A percentile compares a stretch with the other conserved stretches of the same genome.
Evolutionary conservation across 1,284 basidiomycete species (phyloP).

Genomic region (Cerioporus squamosus): DNA sequence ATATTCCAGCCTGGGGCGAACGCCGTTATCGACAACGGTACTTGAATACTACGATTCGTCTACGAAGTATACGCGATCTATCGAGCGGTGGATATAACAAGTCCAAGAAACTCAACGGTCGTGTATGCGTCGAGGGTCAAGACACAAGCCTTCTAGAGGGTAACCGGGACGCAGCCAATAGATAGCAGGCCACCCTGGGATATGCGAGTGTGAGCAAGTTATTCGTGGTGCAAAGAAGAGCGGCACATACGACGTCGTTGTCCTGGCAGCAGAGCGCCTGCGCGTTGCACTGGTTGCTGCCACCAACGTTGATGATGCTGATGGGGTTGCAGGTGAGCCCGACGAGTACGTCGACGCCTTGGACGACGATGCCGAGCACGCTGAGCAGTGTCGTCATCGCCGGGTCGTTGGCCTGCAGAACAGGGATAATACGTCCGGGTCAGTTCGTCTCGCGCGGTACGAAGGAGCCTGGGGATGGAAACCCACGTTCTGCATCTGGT

Average conservation of each 20-base stretch:
- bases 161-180: constrained; percentile 10
- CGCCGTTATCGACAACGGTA: too few species aligned
- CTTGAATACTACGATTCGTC: too few species aligned
- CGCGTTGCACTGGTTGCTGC: constrained; percentile 32
- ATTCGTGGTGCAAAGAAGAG: neutral
- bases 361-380: constrained; percentile 22
- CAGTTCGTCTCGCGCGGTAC: too few species aligned
- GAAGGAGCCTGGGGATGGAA: too few species aligned
- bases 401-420: constrained; percentile 11
- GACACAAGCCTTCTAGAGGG: neutral
- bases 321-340: constrained; percentile 27
- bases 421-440: too few species aligned
- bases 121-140: too few species aligned
- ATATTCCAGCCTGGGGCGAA: too few species aligned
- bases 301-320: constrained; percentile 25
- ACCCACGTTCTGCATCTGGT: constrained; percentile 22
- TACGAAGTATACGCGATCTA: too few species aligned
- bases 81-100: too few species aligned
- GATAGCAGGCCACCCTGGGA: constrained; percentile 8
- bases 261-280: constrained; percentile 46
- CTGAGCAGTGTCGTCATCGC: constrained; percentile 17
- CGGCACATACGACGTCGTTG: constrained; percentile 5
- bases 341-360: constrained; percentile 19
- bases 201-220: neutral
- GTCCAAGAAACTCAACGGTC: too few species aligned